phyloP scores from a whole-genome alignment of 163 green algal species.

The Scenedesmus sp. region DNA sequence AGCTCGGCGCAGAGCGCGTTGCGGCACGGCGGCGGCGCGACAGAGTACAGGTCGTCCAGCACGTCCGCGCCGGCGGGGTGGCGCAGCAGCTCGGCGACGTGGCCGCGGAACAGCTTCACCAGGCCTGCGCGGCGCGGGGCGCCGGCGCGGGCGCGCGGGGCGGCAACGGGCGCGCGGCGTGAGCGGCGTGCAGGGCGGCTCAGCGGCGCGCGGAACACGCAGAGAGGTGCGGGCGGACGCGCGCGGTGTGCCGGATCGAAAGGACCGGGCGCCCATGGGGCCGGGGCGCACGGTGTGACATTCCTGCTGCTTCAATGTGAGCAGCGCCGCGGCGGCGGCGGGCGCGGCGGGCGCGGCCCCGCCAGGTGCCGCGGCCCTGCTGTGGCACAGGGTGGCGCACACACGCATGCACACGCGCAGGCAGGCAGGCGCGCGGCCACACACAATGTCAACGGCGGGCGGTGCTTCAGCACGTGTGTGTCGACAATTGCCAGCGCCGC shows the following conservation, averaged over 20 bases:
- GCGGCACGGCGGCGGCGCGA: conserved; percentile 55
- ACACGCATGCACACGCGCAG: no score
- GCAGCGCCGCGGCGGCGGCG: conserved; percentile 58
- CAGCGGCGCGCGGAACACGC: background rate
- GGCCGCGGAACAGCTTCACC: conserved; percentile 72
- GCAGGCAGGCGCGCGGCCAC: no score
- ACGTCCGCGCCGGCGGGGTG: conserved; percentile 86
- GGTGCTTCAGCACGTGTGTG: conserved; percentile 35
- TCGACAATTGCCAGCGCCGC: conserved; percentile 16
- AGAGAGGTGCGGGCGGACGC: no score
- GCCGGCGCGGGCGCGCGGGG: background rate
- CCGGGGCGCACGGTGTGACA: conserved; percentile 52
- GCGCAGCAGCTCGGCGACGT: conserved; percentile 80
- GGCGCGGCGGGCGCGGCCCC: background rate
- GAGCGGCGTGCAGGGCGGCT: background rate
- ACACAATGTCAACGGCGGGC: background rate
- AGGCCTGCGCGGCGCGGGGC: conserved; percentile 57
- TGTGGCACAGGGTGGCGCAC: background rate
- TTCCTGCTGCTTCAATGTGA: conserved; percentile 52
- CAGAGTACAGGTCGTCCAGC: conserved; percentile 81
- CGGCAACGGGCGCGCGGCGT: background rate
- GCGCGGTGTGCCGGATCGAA: conserved; percentile 50
- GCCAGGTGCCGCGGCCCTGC: conserved; percentile 50
- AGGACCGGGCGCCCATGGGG: conserved; percentile 50
- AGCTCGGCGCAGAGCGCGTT: conserved; percentile 84